phyloP scores from a whole-genome alignment of 116 monocot species.

The Zostera marina region DNA sequence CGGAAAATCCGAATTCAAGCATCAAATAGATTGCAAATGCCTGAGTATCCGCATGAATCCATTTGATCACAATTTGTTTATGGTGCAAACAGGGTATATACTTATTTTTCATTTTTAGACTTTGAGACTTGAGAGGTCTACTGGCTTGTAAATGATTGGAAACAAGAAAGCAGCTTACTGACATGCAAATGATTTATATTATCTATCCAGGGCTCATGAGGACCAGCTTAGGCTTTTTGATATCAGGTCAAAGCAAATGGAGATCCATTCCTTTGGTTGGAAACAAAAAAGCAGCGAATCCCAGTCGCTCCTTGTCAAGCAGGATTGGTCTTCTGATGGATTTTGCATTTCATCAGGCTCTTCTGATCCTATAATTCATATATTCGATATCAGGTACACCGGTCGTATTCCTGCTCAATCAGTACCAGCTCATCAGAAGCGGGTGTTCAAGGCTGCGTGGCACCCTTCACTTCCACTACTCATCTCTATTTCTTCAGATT shows the following conservation, averaged over 20 bases:
- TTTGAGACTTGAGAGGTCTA: too few relatives aligned
- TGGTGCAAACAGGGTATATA: slow-evolving; percentile 82
- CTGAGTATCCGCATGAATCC: slow-evolving; percentile 80
- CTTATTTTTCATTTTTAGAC: background rate
- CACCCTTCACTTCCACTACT: slow-evolving; percentile 54
- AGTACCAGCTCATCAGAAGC: slow-evolving; percentile 64
- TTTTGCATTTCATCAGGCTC: slow-evolving; percentile 64
- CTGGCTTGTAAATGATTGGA: too few relatives aligned
- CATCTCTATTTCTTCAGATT: slow-evolving; percentile 85
- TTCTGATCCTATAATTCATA: slow-evolving; percentile 71
- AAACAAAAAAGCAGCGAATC: slow-evolving; percentile 93
- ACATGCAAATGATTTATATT: too few relatives aligned
- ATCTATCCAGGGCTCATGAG: slow-evolving; percentile 45
- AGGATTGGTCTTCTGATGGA: slow-evolving; percentile 89
- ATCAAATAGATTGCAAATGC: slow-evolving; percentile 77
- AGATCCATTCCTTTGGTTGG: slow-evolving; percentile 89
- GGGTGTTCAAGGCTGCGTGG: slow-evolving; percentile 89
- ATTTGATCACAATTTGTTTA: slow-evolving; percentile 66
- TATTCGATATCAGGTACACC: slow-evolving; percentile 70
- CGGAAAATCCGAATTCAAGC: slow-evolving; percentile 46
- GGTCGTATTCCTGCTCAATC: slow-evolving; percentile 49
- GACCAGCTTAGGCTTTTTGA: slow-evolving; percentile 81
- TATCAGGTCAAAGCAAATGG: slow-evolving; percentile 48
- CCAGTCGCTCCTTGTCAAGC: slow-evolving; percentile 79
- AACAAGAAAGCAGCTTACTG: too few relatives aligned